Percentiles rank a stretch among this genome's conserved stretches.
phyloP scores from a whole-genome alignment of 208 protist species.

The Naegleria lovaniensis region DNA sequence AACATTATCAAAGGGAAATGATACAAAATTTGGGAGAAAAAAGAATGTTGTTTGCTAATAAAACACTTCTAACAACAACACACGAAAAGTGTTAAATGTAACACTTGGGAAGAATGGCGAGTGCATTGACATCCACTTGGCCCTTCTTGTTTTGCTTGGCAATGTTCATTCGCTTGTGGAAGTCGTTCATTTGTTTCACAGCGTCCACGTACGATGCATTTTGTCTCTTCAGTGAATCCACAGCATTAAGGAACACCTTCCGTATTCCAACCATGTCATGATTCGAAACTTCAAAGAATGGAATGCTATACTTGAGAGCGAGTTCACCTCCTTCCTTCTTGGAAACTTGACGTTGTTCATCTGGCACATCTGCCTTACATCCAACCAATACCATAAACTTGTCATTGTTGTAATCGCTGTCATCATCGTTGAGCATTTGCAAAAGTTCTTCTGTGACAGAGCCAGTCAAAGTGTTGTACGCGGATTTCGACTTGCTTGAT shows the following conservation, averaged over 20 bases:
- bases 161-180: neutral
- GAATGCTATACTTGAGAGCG: slow-evolving; percentile 1
- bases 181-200: neutral
- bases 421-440: neutral
- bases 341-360: neutral
- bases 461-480: neutral
- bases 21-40: no score
- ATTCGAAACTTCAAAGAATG: slow-evolving; percentile 14
- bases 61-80: no score
- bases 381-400: neutral
- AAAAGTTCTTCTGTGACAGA: neutral
- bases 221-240: neutral
- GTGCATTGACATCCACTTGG: neutral
- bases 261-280: neutral
- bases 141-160: slow-evolving; percentile 2
- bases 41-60: no score
- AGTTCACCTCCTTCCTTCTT: neutral
- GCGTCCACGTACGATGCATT: neutral
- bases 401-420: slow-evolving; percentile 5
- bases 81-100: neutral
- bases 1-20: no score
- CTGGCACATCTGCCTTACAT: neutral
- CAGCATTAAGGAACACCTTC: neutral
- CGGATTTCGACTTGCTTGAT: neutral
- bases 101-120: neutral